phyloP scores from a whole-genome alignment of 1,139 yeast genomes.

The Yamadazyma dendronema region DNA sequence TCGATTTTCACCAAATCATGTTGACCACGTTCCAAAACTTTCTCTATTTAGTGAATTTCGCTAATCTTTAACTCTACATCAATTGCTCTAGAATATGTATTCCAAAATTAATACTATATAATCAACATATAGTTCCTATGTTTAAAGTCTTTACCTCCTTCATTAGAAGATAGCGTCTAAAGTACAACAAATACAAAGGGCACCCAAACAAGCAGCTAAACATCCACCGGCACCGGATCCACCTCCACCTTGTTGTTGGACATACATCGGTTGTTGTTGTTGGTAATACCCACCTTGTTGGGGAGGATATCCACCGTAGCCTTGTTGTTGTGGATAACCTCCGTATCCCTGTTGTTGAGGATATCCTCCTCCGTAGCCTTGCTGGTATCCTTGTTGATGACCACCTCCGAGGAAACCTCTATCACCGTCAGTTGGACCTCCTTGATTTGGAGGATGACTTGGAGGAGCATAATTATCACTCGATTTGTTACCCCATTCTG shows the following conservation, averaged over 20 bases:
- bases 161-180: slow-evolving; percentile 59
- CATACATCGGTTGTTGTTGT: slow-evolving; percentile 67
- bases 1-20: too few relatives aligned
- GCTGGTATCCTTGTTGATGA: slow-evolving; percentile 1
- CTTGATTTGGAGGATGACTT: slow-evolving; percentile 26
- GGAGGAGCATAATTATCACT: slow-evolving; percentile 22
- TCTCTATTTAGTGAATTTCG: too few relatives aligned
- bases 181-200: slow-evolving; percentile 72
- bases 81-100: too few relatives aligned
- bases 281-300: slow-evolving; percentile 36
- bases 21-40: too few relatives aligned
- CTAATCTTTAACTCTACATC: too few relatives aligned
- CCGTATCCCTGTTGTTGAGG: slow-evolving; percentile 23
- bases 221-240: slow-evolving; percentile 43
- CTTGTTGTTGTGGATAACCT: slow-evolving; percentile 29
- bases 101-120: too few relatives aligned
- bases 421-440: slow-evolving; percentile 25
- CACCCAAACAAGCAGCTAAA: slow-evolving; percentile 69
- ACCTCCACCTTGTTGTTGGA: slow-evolving; percentile 23
- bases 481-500: slow-evolving; percentile 32
- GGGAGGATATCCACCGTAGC: slow-evolving; percentile 24
- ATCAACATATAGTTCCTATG: too few relatives aligned
- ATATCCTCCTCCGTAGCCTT: slow-evolving; percentile 9
- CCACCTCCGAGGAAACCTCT: slow-evolving; percentile 27
- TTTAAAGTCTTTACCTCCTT: too few relatives aligned